Evolutionary conservation across 768 basidiomycete genomes (phyloP), one percentile per base, ranked within the genome.

Genomic region (Mycena olivaceomarginata): DNA sequence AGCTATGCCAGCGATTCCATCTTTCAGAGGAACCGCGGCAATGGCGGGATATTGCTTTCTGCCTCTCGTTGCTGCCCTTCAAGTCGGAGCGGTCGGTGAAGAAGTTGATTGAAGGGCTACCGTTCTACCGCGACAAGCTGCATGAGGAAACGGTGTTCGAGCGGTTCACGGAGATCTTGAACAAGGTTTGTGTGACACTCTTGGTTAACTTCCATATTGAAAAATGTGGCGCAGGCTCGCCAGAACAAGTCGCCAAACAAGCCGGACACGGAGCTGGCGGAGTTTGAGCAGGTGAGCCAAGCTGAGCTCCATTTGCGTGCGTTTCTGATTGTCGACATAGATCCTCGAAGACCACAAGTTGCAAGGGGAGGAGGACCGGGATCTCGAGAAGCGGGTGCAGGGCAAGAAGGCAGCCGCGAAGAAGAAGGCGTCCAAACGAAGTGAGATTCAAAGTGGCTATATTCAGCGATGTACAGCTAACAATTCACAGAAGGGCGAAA

Each of bases 21-120:
- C 88, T 96, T 5, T 93, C 95, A 0, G 94, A 95, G 56, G 97
- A 98, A 41, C 92, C 96, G 18, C 92, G 98, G 7, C 98, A 99
- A 83, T 99, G 98, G 98, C 92, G 97, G 31, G 98, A 99, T 82
- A 97, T 99, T 74, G 96, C 98, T 1, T 99, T 94, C 86, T 99
- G 98, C 83, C 88, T 99, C 4, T 97, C 98, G 0, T 86, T 99
- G 2, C 90, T 99, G 18, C 98, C 97, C 0, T 99, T 96, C 95
- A 99, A 99, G 84, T 98, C 97, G 1, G 98, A 99, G 80, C 92
- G 95, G 43, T 98, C 97, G 0, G 93, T 99, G 81, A 99, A 98
- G 91, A 98, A 98, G 84, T 92, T 99, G 75, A 95, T 97, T 80
- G 98, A 99, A 79, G 97, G 93, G 1, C 84, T 99, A 37, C 96